Evolutionary conservation across 164 flowering plant species (phyloP).

Genomic region (Protea cynaroides): DNA sequence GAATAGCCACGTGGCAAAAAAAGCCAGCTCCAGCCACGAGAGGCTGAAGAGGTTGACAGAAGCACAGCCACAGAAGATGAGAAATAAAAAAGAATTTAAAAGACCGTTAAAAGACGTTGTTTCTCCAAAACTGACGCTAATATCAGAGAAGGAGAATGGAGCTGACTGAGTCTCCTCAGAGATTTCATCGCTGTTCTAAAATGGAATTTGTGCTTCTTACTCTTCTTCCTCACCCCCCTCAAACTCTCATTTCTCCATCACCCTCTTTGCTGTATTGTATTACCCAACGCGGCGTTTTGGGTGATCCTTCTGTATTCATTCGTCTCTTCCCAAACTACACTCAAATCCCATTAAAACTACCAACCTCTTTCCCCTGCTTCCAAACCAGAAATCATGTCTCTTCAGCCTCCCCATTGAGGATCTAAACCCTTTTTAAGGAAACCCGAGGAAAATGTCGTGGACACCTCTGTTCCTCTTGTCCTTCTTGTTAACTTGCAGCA

Average conservation of each 20-base stretch:
- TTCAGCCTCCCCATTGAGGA: not conserved
- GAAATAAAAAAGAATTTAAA: not conserved
- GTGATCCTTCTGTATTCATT: not conserved
- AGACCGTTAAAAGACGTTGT: not conserved
- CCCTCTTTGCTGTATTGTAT: constrained; percentile 5
- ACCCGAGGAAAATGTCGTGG: constrained; percentile 21
- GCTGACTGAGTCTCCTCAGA: constrained; percentile 14
- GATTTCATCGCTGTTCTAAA: not conserved
- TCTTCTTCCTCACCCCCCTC: not conserved
- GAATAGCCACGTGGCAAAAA: no score
- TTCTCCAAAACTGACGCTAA: constrained; percentile 11
- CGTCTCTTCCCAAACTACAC: no score
- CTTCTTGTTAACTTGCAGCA: constrained; percentile 1
- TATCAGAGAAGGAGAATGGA: constrained; percentile 32
- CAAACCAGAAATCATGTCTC: not conserved
- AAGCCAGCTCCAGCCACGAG: no score
- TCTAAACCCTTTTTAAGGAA: not conserved
- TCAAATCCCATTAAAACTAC: constrained; percentile 2
- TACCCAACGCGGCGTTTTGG: no score
- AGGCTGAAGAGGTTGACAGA: no score
- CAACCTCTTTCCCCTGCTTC: not conserved
- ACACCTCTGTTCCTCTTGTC: constrained; percentile 12
- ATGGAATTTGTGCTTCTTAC: not conserved
- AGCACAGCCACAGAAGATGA: constrained; percentile 19
- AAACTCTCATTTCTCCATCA: not conserved